Evolutionary conservation across 1,139 yeast genomes (phyloP).

Genomic region (Suhomyces yuchorum): DNA sequence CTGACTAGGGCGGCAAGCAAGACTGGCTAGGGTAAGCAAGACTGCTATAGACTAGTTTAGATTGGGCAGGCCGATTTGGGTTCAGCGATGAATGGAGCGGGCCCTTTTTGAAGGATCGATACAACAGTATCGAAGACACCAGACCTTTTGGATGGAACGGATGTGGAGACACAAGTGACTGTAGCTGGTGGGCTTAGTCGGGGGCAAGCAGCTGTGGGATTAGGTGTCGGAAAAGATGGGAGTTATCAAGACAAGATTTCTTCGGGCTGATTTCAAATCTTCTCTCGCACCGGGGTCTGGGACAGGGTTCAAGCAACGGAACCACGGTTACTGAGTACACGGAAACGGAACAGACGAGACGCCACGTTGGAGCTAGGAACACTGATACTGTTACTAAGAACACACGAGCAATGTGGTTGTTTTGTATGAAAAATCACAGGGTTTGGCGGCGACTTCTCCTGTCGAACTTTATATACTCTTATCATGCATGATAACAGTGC

Average conservation of each 20-base stretch:
- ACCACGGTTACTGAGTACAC: not conserved
- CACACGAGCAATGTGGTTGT: not conserved
- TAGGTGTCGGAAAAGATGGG: not conserved
- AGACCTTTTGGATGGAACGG: too few relatives aligned
- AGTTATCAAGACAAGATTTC: not conserved
- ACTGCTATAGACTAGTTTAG: too few relatives aligned
- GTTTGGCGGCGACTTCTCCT: not conserved
- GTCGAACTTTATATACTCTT: not conserved
- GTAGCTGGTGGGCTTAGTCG: not conserved
- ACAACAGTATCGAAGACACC: too few relatives aligned
- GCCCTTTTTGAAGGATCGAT: too few relatives aligned
- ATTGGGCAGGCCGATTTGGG: too few relatives aligned
- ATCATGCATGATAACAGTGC: slow-evolving; percentile 1
- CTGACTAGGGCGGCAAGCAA: too few relatives aligned
- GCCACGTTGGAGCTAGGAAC: not conserved
- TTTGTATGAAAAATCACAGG: not conserved
- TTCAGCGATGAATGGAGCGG: too few relatives aligned
- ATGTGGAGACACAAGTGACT: not conserved
- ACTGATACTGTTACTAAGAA: not conserved
- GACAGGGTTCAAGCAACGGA: not conserved
- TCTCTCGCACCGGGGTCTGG: not conserved
- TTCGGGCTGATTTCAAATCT: not conserved
- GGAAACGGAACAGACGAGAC: not conserved
- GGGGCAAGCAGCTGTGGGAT: not conserved
- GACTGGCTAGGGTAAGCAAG: too few relatives aligned